Percentiles rank a stretch among this genome's conserved stretches.
These are phyloP conservation scores for Yarrowia deformans DNA, from an alignment of 805 yeast genomes.

Conservation along the genomic window DNA sequence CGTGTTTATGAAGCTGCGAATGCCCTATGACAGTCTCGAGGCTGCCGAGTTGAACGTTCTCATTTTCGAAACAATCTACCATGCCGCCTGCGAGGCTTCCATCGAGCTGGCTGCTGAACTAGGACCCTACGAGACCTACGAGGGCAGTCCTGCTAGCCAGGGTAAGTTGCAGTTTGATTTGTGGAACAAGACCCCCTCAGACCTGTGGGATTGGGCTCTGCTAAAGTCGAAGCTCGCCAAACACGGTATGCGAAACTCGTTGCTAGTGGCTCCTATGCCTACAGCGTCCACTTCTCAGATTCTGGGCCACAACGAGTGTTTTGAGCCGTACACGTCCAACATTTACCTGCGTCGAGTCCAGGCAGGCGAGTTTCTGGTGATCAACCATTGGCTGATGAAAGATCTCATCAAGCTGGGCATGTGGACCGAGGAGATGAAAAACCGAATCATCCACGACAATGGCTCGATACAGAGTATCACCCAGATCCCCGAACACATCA, in stretches of 20 bases:
- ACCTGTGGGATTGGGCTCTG: conserved; percentile 80
- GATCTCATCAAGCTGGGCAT: conserved; percentile 79
- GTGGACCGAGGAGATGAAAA: conserved; percentile 79
- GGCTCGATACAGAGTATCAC: conserved; percentile 84
- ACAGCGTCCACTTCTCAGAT: conserved; percentile 97
- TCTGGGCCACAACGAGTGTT: conserved; percentile 88
- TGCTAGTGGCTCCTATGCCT: conserved; percentile 94
- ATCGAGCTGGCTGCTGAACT: conserved; percentile 70
- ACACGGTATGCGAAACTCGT: conserved; percentile 81
- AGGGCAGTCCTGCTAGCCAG: conserved; percentile 85
- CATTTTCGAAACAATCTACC: conserved; percentile 93
- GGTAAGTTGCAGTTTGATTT: conserved; percentile 85
- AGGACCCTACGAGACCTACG: conserved; percentile 75
- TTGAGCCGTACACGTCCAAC: conserved; percentile 92
- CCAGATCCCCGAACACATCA: conserved; percentile 72
- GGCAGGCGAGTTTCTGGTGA: conserved; percentile 91
- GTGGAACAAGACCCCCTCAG: conserved; percentile 77
- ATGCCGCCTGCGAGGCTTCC: conserved; percentile 86
- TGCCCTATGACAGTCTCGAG: conserved; percentile 80
- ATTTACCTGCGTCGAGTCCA: conserved; percentile 85
- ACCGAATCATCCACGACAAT: conserved; percentile 70
- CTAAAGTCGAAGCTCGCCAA: conserved; percentile 62
- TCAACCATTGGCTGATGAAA: conserved; percentile 77
- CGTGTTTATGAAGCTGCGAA: conserved; percentile 70
- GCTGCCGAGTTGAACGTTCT: conserved; percentile 76